Evolutionary conservation across 2,329 filamentous ascomycete genomes (phyloP), one percentile per base, ranked within the genome.

Genomic region (Fusarium burgessii): DNA sequence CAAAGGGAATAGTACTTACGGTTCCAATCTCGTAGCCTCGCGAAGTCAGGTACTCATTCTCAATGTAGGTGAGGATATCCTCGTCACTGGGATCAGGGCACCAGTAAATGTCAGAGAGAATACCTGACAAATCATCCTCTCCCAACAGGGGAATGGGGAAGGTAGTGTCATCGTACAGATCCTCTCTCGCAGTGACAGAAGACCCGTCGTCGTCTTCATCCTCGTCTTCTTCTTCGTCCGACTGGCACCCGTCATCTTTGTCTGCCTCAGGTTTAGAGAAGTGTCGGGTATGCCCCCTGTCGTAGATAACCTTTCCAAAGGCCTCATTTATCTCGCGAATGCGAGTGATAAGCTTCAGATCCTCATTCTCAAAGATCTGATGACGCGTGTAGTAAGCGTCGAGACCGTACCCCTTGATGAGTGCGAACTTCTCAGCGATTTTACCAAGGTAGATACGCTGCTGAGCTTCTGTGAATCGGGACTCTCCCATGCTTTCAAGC

Each of bases 21-120:
- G 84, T 89, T 1, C 88, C 88, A 0, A 91, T 65, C 54, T 90
- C 86, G 18, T 86, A 85, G 0, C 87, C 88, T 0, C 87, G 84
- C 0, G 74, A 76, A 2, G 65, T 45, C 3, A 71, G 47, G 7
- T 83, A 87, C 1, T 77, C 71, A 0, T 70, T 68, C 66, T 89
- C 86, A 0, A 78, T 75, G 6, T 70, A 60, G 0, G 36, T 45
- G 57, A 85, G 76, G 49, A 90, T 87, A 7, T 77, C 68, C 0
- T 74, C n/a, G n/a, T n/a, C n/a, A n/a, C n/a, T n/a, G n/a, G n/a
- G n/a, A n/a, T n/a, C n/a, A n/a, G n/a, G n/a, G n/a, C n/a, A n/a
- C n/a, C n/a, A n/a, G n/a, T n/a, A n/a, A n/a, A n/a, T n/a, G n/a
- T n/a, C n/a, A n/a, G n/a, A n/a, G n/a, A n/a, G n/a, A n/a, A n/a